Conservation (phyloP, 2,329 filamentous ascomycete genomes). For the Fusarium nisikadoi region DNA sequence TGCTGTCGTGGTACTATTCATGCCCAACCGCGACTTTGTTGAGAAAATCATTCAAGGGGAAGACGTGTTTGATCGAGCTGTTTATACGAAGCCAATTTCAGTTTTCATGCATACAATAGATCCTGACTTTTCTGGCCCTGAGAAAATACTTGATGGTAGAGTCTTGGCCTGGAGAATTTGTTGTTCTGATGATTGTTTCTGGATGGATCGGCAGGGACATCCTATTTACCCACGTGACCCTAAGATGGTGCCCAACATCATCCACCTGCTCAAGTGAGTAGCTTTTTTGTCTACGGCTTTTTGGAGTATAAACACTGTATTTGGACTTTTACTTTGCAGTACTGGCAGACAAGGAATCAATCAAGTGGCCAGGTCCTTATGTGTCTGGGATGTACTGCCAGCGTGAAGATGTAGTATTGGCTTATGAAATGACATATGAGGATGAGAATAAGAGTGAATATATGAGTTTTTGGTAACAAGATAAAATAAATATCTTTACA, state of each 20-base stretch:
- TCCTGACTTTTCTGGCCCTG: not conserved
- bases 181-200: not conserved
- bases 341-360: accelerated
- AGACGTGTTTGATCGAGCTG: not conserved
- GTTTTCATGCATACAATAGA: accelerated
- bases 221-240: not conserved
- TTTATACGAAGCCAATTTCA: not conserved
- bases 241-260: not conserved
- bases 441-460: no score
- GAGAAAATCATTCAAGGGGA: not conserved
- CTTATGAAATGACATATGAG: no score
- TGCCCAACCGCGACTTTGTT: not conserved
- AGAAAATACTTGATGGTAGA: not conserved
- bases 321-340: accelerated
- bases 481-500: no score
- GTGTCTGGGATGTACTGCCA: no score
- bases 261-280: not conserved
- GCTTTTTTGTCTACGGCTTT: accelerated
- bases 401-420: not conserved
- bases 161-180: not conserved
- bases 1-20: not conserved
- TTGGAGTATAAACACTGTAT: accelerated
- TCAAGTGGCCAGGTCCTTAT: not conserved
- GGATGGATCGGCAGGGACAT: not conserved
- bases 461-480: not conserved